Percentiles rank a stretch among this genome's conserved stretches.
Evolutionary conservation across 176 grass and related monocot species (phyloP).

Genomic region (Chrysopogon serrulatus): DNA sequence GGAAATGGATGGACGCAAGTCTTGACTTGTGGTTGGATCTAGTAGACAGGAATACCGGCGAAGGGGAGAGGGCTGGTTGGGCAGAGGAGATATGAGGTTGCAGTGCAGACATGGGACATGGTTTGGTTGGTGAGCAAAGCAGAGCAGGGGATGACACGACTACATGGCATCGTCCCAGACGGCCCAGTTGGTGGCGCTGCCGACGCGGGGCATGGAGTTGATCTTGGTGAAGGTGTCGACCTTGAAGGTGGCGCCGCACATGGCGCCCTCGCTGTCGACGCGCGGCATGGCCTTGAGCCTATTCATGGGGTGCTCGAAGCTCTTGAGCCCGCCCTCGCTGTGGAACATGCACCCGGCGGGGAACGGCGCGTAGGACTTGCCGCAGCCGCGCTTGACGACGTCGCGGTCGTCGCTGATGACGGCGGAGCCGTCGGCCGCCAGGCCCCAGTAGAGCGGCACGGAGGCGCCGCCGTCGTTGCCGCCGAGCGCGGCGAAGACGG

Average conservation of each 20-base stretch:
- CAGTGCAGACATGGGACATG: not conserved
- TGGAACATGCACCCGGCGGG: slow-evolving; percentile 97
- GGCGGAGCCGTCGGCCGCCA: slow-evolving; percentile 69
- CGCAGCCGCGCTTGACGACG: slow-evolving; percentile 58
- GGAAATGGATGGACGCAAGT: not conserved
- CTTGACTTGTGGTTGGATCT: not conserved
- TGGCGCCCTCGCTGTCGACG: slow-evolving; percentile 88
- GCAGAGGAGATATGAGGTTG: no score
- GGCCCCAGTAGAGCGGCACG: slow-evolving; percentile 72
- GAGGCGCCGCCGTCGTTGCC: not conserved
- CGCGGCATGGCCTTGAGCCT: slow-evolving; percentile 73
- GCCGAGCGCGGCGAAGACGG: slow-evolving; percentile 74
- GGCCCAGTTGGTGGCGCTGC: slow-evolving; percentile 86
- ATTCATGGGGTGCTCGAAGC: slow-evolving; percentile 97
- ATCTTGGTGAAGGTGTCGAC: slow-evolving; percentile 83
- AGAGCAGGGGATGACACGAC: not conserved
- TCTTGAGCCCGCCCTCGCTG: slow-evolving; percentile 85
- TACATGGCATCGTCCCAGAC: slow-evolving; percentile 37
- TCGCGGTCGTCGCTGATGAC: slow-evolving; percentile 87
- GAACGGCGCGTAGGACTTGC: slow-evolving; percentile 81
- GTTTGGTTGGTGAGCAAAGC: not conserved
- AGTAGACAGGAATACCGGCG: not conserved
- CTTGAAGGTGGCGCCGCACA: slow-evolving; percentile 92
- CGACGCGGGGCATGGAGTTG: slow-evolving; percentile 85
- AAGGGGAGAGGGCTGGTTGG: not conserved